A percentile compares a stretch with the other conserved stretches of the same genome.
These are phyloP conservation scores for Geotrichum restrictum DNA, from an alignment of 1,139 yeast species.

Conservation along the genomic window DNA sequence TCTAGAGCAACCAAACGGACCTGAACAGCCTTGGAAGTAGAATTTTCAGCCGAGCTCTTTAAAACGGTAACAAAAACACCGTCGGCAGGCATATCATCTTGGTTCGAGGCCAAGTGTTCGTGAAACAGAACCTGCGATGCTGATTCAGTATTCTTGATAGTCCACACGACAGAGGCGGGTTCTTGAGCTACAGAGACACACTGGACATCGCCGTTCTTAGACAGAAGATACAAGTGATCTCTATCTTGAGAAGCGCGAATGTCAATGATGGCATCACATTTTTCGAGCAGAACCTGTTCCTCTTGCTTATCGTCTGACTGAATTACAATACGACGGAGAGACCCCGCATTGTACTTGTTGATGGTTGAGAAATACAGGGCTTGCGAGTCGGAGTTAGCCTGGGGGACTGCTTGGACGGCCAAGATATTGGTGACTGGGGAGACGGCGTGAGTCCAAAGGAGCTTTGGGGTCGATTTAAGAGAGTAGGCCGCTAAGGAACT, in stretches of 20 bases:
- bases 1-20: conserved; percentile 27
- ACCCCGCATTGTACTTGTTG: conserved; percentile 17
- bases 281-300: conserved; percentile 18
- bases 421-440: conserved; percentile 56
- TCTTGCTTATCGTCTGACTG: conserved; percentile 21
- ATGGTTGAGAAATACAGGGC: conserved; percentile 18
- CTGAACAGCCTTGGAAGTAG: conserved; percentile 18
- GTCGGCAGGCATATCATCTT: conserved; percentile 25
- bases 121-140: conserved; percentile 24
- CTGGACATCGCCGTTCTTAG: conserved; percentile 25
- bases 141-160: conserved; percentile 23
- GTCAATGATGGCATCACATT: conserved; percentile 21
- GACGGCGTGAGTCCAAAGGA: conserved; percentile 68
- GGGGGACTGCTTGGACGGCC: conserved; percentile 29
- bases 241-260: conserved; percentile 23
- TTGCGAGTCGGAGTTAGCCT: conserved; percentile 4
- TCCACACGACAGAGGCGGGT: conserved; percentile 23
- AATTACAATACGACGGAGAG: conserved; percentile 14
- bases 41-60: conserved; percentile 22
- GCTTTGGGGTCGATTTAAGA: conserved; percentile 74
- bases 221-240: conserved; percentile 23
- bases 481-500: conserved; percentile 69
- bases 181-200: conserved; percentile 21
- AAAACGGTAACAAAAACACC: conserved; percentile 29
- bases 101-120: conserved; percentile 17